A percentile compares a stretch with the other conserved stretches of the same genome.
Evolutionary conservation across 768 basidiomycete genomes (phyloP).

Genomic region (Suillus lakei): DNA sequence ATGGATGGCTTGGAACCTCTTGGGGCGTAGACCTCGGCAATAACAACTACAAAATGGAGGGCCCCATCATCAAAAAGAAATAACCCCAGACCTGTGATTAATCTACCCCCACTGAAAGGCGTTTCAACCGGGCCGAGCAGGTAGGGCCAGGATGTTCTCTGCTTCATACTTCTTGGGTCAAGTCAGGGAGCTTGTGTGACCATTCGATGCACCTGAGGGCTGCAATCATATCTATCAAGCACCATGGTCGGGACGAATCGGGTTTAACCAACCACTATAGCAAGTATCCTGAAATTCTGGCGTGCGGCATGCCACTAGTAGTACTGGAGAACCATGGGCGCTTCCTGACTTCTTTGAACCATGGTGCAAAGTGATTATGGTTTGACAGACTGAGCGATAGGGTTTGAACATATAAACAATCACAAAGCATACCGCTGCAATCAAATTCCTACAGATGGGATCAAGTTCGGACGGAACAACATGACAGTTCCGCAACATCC

Average conservation of each 20-base stretch:
- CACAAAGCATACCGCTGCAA: neutral
- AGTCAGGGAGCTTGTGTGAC: neutral
- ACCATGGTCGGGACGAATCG: neutral
- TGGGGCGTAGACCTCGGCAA: too few relatives aligned
- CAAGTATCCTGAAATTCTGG: constrained; percentile 28
- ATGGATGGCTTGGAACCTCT: neutral
- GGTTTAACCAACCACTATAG: constrained; percentile 15
- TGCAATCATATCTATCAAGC: too few relatives aligned
- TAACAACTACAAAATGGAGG: neutral
- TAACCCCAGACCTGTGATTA: constrained; percentile 6
- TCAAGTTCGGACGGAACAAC: too few relatives aligned
- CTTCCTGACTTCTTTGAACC: neutral
- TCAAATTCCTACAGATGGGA: too few relatives aligned
- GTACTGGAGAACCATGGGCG: constrained; percentile 10
- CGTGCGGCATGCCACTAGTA: constrained; percentile 6
- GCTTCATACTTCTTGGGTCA: neutral
- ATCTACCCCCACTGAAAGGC: neutral
- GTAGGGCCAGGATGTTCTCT: neutral
- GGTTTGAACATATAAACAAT: neutral
- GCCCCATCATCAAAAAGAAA: neutral
- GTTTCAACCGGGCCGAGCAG: neutral
- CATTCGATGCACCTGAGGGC: neutral
- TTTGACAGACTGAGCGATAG: too few relatives aligned
- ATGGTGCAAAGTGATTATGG: neutral
- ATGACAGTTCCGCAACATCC: too few relatives aligned